Evolutionary conservation across 345 rosid species (phyloP).

Genomic region (Abelmoschus esculentus): DNA sequence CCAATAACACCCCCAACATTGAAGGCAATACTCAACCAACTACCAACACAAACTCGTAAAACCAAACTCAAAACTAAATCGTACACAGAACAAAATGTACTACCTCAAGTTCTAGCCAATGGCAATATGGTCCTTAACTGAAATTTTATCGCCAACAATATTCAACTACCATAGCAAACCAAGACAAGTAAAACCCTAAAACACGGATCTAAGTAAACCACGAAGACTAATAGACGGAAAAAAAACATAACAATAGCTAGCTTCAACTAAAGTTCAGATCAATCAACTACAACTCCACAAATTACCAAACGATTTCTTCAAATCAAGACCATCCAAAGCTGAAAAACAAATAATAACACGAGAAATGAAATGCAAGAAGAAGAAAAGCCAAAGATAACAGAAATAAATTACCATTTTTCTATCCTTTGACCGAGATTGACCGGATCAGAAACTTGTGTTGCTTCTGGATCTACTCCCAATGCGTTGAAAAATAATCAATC

Average conservation of each 20-base stretch:
- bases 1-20: neutral
- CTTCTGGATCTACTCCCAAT: slow-evolving; percentile 41
- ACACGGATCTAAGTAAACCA: neutral
- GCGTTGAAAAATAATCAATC: slow-evolving; percentile 26
- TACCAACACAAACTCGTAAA: neutral
- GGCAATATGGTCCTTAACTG: neutral
- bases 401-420: slow-evolving; percentile 28
- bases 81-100: neutral
- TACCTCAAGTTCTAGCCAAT: slow-evolving; percentile 10
- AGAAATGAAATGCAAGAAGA: neutral
- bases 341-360: neutral
- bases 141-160: neutral
- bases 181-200: slow-evolving; percentile 1
- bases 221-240: slow-evolving; percentile 11
- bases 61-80: neutral
- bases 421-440: slow-evolving; percentile 6
- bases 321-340: neutral
- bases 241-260: neutral
- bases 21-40: neutral
- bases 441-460: slow-evolving; percentile 36
- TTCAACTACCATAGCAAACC: slow-evolving; percentile 1
- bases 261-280: slow-evolving; percentile 29
- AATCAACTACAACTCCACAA: slow-evolving; percentile 15
- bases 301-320: neutral
- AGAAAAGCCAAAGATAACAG: neutral